These are phyloP conservation scores for Trichoderma endophyticum DNA, from an alignment of 2,329 filamentous ascomycete species.

Conservation along the genomic window DNA sequence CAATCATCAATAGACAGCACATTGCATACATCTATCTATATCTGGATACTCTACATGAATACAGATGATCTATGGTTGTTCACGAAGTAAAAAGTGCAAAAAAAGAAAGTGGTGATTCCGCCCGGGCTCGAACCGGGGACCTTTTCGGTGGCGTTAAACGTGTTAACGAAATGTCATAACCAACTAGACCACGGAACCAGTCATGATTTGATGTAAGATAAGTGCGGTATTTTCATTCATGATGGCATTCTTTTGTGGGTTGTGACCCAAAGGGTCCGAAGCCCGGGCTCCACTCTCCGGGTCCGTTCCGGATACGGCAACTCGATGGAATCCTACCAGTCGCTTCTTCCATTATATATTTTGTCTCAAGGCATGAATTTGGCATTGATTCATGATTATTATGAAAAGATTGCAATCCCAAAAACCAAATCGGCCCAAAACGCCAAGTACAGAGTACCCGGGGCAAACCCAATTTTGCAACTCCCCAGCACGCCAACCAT, in stretches of 20 bases:
- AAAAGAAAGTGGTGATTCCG: conserved; percentile 23
- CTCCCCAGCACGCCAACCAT: neutral
- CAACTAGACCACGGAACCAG: conserved; percentile 30
- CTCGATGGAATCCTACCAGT: neutral
- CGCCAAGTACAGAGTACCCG: neutral
- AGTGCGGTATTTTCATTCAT: neutral
- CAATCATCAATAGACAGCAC: neutral
- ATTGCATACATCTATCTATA: neutral
- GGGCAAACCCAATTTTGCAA: neutral
- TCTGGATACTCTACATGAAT: neutral
- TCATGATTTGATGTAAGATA: neutral
- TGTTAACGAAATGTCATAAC: conserved; percentile 30
- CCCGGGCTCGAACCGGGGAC: conserved; percentile 31
- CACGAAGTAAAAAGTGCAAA: neutral
- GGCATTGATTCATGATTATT: neutral
- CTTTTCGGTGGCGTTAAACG: conserved; percentile 26
- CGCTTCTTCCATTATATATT: neutral
- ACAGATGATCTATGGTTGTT: neutral
- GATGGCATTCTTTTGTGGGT: neutral
- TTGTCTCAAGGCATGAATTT: neutral
- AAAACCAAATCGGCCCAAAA: neutral
- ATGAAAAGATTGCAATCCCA: neutral
- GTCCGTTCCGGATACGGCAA: neutral
- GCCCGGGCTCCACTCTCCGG: neutral
- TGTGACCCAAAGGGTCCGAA: neutral